Evolutionary conservation across 108 stramenopile species (phyloP), one percentile per base, ranked within the genome.

Genomic region (Asterionellopsis glacialis): DNA sequence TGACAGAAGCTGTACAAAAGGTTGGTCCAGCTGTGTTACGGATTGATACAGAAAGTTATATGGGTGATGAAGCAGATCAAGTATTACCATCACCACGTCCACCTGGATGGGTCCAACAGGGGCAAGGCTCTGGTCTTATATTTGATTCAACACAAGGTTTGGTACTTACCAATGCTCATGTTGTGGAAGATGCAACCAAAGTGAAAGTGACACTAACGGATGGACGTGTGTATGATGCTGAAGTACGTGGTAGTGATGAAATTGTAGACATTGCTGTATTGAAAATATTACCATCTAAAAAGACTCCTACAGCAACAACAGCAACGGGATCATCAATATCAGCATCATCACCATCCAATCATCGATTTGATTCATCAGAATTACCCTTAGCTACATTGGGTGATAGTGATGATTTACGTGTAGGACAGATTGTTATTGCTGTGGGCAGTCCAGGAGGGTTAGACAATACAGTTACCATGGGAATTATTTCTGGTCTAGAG

Each of bases 201-300:
- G 81, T 95, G 4, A 82, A 73, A 41, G 83, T 93, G 9, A 85
- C 86, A 16, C 59, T 96, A 45, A 88, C 92, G 11, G 88, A 90
- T 74, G 95, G 95, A 1, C 73, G 92, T 41, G 70, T 86, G 18
- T 96, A 75, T 49, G 43, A 53, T 40, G 91, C 90, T n/a, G 62
- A 80, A 51, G 76, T 93, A 24, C 66, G 67, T 53, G 91, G 90
- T 16, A 43, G 63, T 15, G 95, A 96, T 72, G 92, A 92, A 41
- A 85, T 96, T 45, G 80, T 86, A 18, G 95, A 96, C 59, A 80
- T 96, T 61, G 95, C 95, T n/a, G 90, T 96, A 0, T 59, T 96
- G 50, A 81, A 88, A 61, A 88, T 95, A 38, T 41, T 88, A 41
- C 33, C 33, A 5, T 64, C 74, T 1, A 73, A 75, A 39, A 45